Evolutionary conservation across 2,329 filamentous ascomycete genomes (phyloP).

Genomic region (Cercospora brassicicola): DNA sequence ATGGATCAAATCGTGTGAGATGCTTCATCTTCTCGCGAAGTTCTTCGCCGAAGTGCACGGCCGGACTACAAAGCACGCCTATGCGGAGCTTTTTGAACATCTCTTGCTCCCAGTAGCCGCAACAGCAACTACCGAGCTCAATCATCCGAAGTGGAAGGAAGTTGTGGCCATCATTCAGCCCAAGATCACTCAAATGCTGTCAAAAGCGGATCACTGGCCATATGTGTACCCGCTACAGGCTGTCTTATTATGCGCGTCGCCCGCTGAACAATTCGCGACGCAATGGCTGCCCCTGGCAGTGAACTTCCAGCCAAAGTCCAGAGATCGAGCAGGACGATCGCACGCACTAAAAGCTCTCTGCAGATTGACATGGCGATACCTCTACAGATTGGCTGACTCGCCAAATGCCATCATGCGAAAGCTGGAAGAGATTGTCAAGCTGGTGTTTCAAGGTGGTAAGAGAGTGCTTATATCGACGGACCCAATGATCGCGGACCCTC

Average conservation of each 20-base stretch:
- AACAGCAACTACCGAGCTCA: conserved; percentile 70
- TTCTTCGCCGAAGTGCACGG: conserved; percentile 85
- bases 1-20: conserved; percentile 87
- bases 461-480: conserved; percentile 81
- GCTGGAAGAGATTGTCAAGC: conserved; percentile 82
- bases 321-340: conserved; percentile 75
- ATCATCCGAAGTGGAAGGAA: conserved; percentile 79
- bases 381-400: conserved; percentile 75
- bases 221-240: conserved; percentile 85
- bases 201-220: conserved; percentile 89
- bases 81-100: conserved; percentile 87
- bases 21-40: conserved; percentile 76
- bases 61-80: conserved; percentile 86
- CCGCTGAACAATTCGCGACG: conserved; percentile 75
- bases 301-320: conserved; percentile 75
- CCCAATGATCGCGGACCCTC: conserved; percentile 76
- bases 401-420: conserved; percentile 69
- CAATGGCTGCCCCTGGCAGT: conserved; percentile 85
- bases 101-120: conserved; percentile 84
- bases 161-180: conserved; percentile 77
- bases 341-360: conserved; percentile 87
- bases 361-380: conserved; percentile 87
- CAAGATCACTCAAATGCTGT: conserved; percentile 77
- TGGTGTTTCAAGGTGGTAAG: conserved; percentile 78
- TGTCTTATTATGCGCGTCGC: conserved; percentile 83